Evolutionary conservation across 2,329 filamentous ascomycete species (phyloP).

Genomic region (Colletotrichum sp.): DNA sequence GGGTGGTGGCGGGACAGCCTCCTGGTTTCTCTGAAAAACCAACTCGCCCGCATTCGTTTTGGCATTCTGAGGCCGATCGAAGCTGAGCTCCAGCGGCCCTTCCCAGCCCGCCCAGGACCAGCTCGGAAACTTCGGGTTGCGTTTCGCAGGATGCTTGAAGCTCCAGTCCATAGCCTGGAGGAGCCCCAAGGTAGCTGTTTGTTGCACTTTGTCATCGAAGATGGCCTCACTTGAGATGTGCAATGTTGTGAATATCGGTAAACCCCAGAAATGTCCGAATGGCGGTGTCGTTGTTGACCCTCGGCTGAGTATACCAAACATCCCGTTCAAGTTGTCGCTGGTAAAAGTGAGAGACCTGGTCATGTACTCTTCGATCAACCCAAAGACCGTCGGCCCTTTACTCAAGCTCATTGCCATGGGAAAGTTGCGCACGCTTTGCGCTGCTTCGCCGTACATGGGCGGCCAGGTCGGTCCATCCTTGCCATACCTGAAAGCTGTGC

Average conservation of each 20-base stretch:
- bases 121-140: background rate
- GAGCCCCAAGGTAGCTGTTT: background rate
- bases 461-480: background rate
- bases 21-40: background rate
- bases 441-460: background rate
- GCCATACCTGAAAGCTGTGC: background rate
- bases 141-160: background rate
- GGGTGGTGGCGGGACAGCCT: background rate
- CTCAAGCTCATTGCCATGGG: background rate
- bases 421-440: background rate
- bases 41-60: background rate
- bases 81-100: background rate
- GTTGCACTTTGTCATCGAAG: background rate
- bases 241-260: background rate
- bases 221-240: background rate
- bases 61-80: background rate
- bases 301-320: background rate
- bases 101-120: background rate
- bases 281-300: background rate
- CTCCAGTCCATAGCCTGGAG: background rate
- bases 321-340: background rate
- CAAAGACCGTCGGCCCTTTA: background rate
- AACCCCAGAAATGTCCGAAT: background rate
- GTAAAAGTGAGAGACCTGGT: background rate
- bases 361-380: background rate